phyloP scores from a whole-genome alignment of 768 basidiomycete species.

The Suillus cothurnatus region DNA sequence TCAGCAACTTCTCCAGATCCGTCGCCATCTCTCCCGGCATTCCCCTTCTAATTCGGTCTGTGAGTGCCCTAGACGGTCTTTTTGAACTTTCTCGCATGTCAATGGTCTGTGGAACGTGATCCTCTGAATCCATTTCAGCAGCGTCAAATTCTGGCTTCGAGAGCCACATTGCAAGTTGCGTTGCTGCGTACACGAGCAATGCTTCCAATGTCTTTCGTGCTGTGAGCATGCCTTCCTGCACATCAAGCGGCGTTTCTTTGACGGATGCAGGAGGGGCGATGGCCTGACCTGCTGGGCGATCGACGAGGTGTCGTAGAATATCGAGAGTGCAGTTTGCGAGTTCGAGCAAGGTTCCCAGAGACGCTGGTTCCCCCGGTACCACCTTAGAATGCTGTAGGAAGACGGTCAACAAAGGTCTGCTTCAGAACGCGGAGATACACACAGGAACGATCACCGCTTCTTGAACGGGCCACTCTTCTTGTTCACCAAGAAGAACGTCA shows the following conservation, averaged over 20 bases:
- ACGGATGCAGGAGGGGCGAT: conserved; percentile 39
- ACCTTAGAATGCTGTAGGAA: conserved; percentile 76
- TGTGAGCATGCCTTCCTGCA: conserved; percentile 58
- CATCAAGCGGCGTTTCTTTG: conserved; percentile 41
- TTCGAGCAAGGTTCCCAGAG: conserved; percentile 86
- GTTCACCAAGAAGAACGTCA: conserved; percentile 58
- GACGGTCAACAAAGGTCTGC: background rate
- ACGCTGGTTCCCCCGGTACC: conserved; percentile 78
- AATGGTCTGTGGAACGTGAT: conserved; percentile 27
- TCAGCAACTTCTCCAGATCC: conserved; percentile 68
- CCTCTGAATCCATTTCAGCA: conserved; percentile 42
- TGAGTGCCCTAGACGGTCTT: conserved; percentile 53
- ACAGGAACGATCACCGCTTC: conserved; percentile 77
- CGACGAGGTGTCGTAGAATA: conserved; percentile 65
- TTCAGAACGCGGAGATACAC: conserved; percentile 5
- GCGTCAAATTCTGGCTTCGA: conserved; percentile 70
- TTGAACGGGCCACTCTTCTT: conserved; percentile 71
- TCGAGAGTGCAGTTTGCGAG: conserved; percentile 78
- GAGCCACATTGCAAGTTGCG: conserved; percentile 80
- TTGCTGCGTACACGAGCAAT: conserved; percentile 68
- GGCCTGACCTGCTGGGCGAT: conserved; percentile 59
- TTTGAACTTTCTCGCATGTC: conserved; percentile 31
- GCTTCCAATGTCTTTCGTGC: conserved; percentile 67
- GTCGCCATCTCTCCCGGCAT: conserved; percentile 81
- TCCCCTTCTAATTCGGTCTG: conserved; percentile 68